These are phyloP conservation scores for Trametes cingulata DNA, from an alignment of 768 basidiomycete genomes.

Conservation along the genomic window DNA sequence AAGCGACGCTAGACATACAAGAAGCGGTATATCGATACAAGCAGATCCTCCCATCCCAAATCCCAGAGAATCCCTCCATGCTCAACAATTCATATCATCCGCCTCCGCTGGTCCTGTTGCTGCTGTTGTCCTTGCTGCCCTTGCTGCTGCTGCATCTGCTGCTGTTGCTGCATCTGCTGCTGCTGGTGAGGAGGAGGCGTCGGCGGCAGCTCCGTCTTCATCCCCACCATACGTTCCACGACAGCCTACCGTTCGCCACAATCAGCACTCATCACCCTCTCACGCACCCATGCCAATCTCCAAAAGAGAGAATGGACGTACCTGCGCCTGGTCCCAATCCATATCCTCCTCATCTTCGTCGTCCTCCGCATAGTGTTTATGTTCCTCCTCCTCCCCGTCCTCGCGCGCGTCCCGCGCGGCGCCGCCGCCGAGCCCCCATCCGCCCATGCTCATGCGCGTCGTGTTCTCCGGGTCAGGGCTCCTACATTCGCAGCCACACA, in stretches of 20 bases:
- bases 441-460: conserved; percentile 54
- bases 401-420: conserved; percentile 49
- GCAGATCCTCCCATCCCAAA: too few relatives aligned
- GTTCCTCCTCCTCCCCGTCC: conserved; percentile 47
- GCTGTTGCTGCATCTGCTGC: background rate
- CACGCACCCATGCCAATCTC: background rate
- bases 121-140: too few relatives aligned
- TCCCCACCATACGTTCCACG: conserved; percentile 36
- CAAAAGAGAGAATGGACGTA: conserved; percentile 24
- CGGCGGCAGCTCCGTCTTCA: conserved; percentile 19
- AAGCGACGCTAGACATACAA: too few relatives aligned
- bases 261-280: background rate
- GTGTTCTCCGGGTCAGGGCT: conserved; percentile 52
- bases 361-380: conserved; percentile 44
- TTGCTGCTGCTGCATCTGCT: background rate
- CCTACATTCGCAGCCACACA: conserved; percentile 33
- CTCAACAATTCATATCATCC: too few relatives aligned
- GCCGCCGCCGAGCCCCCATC: conserved; percentile 71
- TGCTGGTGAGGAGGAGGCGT: background rate
- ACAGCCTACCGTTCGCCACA: conserved; percentile 23
- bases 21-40: too few relatives aligned
- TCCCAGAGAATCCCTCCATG: too few relatives aligned
- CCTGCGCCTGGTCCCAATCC: conserved; percentile 76
- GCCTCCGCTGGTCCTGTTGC: too few relatives aligned
- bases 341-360: conserved; percentile 61